phyloP scores from a whole-genome alignment of 768 basidiomycete genomes.

The Artomyces pyxidatus region DNA sequence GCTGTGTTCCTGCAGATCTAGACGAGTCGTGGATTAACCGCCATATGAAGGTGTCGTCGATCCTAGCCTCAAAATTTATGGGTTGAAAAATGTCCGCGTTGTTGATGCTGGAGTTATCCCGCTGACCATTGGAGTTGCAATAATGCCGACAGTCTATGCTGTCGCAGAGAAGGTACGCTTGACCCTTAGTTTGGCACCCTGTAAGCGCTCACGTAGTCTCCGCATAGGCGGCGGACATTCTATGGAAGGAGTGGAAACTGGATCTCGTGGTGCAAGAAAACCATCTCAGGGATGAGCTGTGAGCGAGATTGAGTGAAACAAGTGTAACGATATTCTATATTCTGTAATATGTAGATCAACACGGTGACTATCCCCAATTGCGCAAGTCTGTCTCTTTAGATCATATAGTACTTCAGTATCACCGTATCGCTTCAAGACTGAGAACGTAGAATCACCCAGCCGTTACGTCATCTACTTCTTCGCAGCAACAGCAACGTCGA shows the following conservation, averaged over 20 bases:
- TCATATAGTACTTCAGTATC: no score
- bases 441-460: no score
- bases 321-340: no score
- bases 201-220: not conserved
- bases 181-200: not conserved
- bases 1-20: not conserved
- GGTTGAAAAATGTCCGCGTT: conserved; percentile 11
- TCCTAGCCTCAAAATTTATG: conserved; percentile 12
- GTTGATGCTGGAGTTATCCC: conserved; percentile 13
- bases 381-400: no score
- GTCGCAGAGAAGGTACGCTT: conserved; percentile 12
- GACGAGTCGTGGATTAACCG: not conserved
- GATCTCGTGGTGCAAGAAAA: no score
- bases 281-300: no score
- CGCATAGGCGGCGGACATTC: conserved; percentile 9
- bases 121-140: conserved; percentile 14
- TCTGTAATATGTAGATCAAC: no score
- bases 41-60: conserved; percentile 8
- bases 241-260: conserved; percentile 10
- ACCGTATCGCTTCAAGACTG: no score
- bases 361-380: no score
- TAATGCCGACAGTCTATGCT: conserved; percentile 11
- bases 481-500: not conserved
- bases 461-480: no score
- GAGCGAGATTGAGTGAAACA: no score